Conservation (phyloP, 164 flowering plant genomes). For the Magnolia changhungtana region DNA sequence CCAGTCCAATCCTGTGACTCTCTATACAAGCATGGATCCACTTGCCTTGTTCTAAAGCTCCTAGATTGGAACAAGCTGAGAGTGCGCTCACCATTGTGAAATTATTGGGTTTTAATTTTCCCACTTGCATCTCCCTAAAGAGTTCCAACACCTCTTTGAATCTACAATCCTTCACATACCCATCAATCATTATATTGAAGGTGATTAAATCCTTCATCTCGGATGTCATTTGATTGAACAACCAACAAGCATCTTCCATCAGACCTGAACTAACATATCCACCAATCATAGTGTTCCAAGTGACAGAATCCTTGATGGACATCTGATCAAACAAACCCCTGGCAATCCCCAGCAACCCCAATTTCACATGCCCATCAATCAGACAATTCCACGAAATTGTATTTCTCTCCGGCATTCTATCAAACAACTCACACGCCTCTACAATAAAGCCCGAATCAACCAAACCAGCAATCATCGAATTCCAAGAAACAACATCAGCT, state of each 20-base stretch:
- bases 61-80: conserved; percentile 23
- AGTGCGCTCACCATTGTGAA: conserved; percentile 21
- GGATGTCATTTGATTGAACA: conserved; percentile 15
- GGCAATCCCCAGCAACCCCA: conserved; percentile 23
- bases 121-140: conserved; percentile 15
- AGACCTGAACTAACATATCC: conserved; percentile 14
- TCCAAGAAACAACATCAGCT: conserved; percentile 66
- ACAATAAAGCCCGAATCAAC: conserved; percentile 41
- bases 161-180: conserved; percentile 19
- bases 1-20: conserved; percentile 10
- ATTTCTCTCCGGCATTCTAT: conserved; percentile 27
- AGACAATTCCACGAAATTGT: conserved; percentile 41
- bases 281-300: conserved; percentile 23
- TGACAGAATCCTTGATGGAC: conserved; percentile 9
- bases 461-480: conserved; percentile 58
- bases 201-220: conserved; percentile 8
- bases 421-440: conserved; percentile 42
- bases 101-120: conserved; percentile 8
- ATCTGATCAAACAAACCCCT: conserved; percentile 15
- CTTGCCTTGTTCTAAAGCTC: conserved; percentile 25
- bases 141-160: conserved; percentile 11
- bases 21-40: conserved; percentile 16
- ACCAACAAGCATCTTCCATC: conserved; percentile 10
- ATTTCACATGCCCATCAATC: conserved; percentile 32
- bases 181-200: conserved; percentile 20